These are phyloP conservation scores for Saxispiralis lemnorum DNA, from an alignment of 495 filamentous ascomycete species.

Conservation along the genomic window DNA sequence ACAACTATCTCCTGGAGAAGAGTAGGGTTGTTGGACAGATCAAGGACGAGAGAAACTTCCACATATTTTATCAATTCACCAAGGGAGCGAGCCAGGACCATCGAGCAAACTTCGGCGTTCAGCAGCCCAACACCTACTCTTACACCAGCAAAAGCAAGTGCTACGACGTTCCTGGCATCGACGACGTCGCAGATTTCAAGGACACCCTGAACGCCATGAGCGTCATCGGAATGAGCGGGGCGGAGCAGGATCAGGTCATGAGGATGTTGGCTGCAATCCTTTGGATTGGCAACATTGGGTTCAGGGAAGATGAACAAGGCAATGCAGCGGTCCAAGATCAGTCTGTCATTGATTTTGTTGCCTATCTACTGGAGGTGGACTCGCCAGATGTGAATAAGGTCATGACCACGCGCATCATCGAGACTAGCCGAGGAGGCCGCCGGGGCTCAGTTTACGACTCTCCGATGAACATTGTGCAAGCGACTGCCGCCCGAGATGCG, in stretches of 20 bases:
- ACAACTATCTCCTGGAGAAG: slow-evolving; percentile 95
- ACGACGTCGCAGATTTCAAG: slow-evolving; percentile 76
- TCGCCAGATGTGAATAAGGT: slow-evolving; percentile 65
- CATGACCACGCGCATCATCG: slow-evolving; percentile 74
- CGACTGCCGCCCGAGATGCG: slow-evolving; percentile 82
- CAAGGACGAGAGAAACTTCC: slow-evolving; percentile 88
- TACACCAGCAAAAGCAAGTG: slow-evolving; percentile 93
- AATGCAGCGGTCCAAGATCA: slow-evolving; percentile 73
- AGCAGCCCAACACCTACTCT: slow-evolving; percentile 80
- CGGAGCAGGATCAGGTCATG: slow-evolving; percentile 92
- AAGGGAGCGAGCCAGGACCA: slow-evolving; percentile 82
- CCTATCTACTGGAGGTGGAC: slow-evolving; percentile 84
- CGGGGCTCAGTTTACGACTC: slow-evolving; percentile 76
- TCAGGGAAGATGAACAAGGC: slow-evolving; percentile 71
- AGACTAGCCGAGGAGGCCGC: slow-evolving; percentile 70
- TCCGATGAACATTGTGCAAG: slow-evolving; percentile 77
- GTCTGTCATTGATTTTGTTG: slow-evolving; percentile 81
- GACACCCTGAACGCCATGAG: slow-evolving; percentile 92
- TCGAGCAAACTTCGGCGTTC: slow-evolving; percentile 68
- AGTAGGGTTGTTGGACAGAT: slow-evolving; percentile 92
- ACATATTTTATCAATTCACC: slow-evolving; percentile 98
- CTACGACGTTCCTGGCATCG: slow-evolving; percentile 79
- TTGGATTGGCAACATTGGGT: slow-evolving; percentile 88
- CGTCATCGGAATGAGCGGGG: slow-evolving; percentile 72
- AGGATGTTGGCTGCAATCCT: slow-evolving; percentile 84